These are phyloP conservation scores for Dendrostoma leiphaemia DNA, from an alignment of 2,329 filamentous ascomycete species.

Conservation along the genomic window DNA sequence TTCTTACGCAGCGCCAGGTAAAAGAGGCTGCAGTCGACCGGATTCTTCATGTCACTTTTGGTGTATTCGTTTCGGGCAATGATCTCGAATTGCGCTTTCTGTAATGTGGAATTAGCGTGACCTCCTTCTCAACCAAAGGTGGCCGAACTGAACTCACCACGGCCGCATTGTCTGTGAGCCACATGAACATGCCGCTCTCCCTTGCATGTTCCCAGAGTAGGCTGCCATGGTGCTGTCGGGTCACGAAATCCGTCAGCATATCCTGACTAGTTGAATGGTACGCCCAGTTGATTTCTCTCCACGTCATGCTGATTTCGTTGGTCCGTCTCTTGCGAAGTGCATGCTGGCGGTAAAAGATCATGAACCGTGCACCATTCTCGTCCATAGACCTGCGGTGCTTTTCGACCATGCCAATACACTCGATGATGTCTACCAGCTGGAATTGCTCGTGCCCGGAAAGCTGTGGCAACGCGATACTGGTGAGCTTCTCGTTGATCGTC, in stretches of 20 bases:
- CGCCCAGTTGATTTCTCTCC: conserved; percentile 82
- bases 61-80: conserved; percentile 93
- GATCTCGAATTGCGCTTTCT: conserved; percentile 80
- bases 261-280: conserved; percentile 86
- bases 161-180: conserved; percentile 75
- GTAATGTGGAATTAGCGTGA: conserved; percentile 15
- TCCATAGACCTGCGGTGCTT: conserved; percentile 87
- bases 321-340: conserved; percentile 66
- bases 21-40: conserved; percentile 85
- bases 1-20: conserved; percentile 93
- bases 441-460: conserved; percentile 86
- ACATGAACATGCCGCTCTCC: conserved; percentile 91
- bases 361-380: conserved; percentile 82
- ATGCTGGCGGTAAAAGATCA: conserved; percentile 84
- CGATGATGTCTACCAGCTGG: conserved; percentile 77
- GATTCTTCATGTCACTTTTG: conserved; percentile 81
- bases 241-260: conserved; percentile 81
- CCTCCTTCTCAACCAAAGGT: not conserved
- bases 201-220: conserved; percentile 83
- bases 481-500: conserved; percentile 74
- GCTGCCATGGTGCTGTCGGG: conserved; percentile 73
- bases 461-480: conserved; percentile 70
- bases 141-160: conserved; percentile 56
- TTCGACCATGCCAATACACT: conserved; percentile 81
- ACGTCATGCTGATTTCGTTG: conserved; percentile 65